Base-by-base conservation (phyloP, 805 yeast species). In the Torulaspora gathmanii region DNA sequence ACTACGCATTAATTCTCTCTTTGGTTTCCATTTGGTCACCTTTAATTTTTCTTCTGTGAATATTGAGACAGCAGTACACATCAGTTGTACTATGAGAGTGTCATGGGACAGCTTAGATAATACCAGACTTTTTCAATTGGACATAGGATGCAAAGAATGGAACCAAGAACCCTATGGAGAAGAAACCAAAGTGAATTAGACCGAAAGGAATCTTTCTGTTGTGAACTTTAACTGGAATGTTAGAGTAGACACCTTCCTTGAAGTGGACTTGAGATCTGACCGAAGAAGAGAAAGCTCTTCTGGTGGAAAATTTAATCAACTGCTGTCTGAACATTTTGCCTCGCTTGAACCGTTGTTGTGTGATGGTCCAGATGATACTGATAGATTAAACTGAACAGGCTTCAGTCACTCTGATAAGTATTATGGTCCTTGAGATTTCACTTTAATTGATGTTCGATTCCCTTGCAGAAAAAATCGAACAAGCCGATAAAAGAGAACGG, bases 211-310 rank as follows among this genome's bases (percentile, higher is more conserved):
- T 77, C 74, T 81, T 85, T 78, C 95, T 89, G 79, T 82, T 76
- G 78, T 88, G 89, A 53, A 91, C 95, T 77, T 80, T 80, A 81
- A 91, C 93, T 55, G 99, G 99, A 53, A 91, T 65, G 79, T 93
- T 91, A 62, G 84, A 74, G 82, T 93, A 93, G 38, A 83, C 82
- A 63, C 97, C 97, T 63, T 79, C 84, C 60, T 80, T 80, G 64
- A 77, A 81, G 70, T 79, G 85, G 53, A 60, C 74, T 31, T 41
- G 55, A 19, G 45, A 45, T 45, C 42, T 50, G 34, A 46, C 47
- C 40, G 83, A 70, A 56, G 88, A 70, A 53, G 82, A 70, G 66
- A 82, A 82, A 31, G 70, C 61, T 68, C 84, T 72, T 56, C 61
- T 64, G 38, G 68, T 53, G 45, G 68, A 52, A 23, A 58, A 45